phyloP scores from a whole-genome alignment of 1,284 basidiomycete genomes.

The Pulchroboletus neoregius region DNA sequence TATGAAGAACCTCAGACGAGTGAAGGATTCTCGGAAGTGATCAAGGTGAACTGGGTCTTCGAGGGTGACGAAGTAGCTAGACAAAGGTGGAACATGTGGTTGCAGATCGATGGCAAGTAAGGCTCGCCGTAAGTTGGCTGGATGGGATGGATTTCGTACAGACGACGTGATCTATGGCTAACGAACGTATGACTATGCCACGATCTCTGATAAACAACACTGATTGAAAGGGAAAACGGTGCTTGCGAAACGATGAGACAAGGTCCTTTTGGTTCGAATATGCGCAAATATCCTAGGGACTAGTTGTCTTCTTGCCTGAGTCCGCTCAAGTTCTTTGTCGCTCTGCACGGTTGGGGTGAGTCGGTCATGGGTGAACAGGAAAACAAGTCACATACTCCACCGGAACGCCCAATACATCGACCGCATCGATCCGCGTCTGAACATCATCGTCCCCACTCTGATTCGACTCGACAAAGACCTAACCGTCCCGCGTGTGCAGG shows the following conservation, averaged over 20 bases:
- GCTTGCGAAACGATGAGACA: no score
- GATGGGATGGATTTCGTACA: not conserved
- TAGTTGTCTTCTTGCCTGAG: slow-evolving; percentile 47
- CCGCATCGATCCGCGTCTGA: slow-evolving; percentile 66
- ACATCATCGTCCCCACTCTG: slow-evolving; percentile 64
- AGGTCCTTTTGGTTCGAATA: no score
- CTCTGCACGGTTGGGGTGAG: slow-evolving; percentile 35
- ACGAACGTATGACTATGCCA: slow-evolving; percentile 1
- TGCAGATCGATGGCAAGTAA: slow-evolving; percentile 62
- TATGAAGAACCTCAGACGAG: slow-evolving; percentile 62
- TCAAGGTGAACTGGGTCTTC: slow-evolving; percentile 75
- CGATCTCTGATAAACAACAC: not conserved
- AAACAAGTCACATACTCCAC: slow-evolving; percentile 47
- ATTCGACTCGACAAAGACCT: slow-evolving; percentile 79
- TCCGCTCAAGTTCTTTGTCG: slow-evolving; percentile 54
- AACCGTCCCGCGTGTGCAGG: not conserved
- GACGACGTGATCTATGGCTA: slow-evolving; percentile 12
- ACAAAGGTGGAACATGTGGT: slow-evolving; percentile 74
- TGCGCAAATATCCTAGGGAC: not conserved
- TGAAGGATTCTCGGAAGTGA: slow-evolving; percentile 79
- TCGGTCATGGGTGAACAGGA: not conserved
- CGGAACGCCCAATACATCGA: slow-evolving; percentile 69
- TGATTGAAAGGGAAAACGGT: no score
- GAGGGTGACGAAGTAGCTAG: slow-evolving; percentile 69
- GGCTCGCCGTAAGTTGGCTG: not conserved